Base-by-base conservation (phyloP, 78 protist genomes). In the Tieghemostelium lacteum region DNA sequence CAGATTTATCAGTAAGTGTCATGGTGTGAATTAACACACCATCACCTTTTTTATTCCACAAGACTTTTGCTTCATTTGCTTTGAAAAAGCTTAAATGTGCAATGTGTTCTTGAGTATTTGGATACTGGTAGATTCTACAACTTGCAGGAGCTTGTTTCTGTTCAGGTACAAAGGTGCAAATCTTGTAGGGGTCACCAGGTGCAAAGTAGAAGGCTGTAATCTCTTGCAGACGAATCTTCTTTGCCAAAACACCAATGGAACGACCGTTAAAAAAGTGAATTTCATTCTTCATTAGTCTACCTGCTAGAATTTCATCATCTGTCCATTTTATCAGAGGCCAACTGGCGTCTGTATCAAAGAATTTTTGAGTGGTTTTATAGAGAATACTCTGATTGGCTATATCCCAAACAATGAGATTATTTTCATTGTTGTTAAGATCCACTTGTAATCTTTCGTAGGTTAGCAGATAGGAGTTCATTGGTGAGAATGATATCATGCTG, bases 281-380 rank as follows among this genome's bases (percentile, higher is more conserved):
- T 26, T 83, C 91, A 17, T 69, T 69, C 22, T 37, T 7, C 1
- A 60, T 37, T 33, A 83, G 24, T 57, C 63, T 73, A 45, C 91
- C 91, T 2, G 91, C 91, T 3, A 83, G 29, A 20, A 69, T 62
- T n/a, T 83, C 91, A 54, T 83, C 91, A 50, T 83, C 91, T 24
- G 91, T 83, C 91, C 91, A 83, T 31, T 69, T 52, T 22, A 83
- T 69, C 34, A 83, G 71, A 40, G 91, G 91, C 91, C 91, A 83
- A 24, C 37, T 52, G 6, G 10, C 10, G 42, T 83, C 91, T 34
- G 49, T 45, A 4, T 66, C 58, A 31, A 66, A 66, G 36, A 69
- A 52, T 16, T 60, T 66, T 42, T 83, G 91, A 19, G 80, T 33
- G 5, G 78, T 45, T 33, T 33, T 50, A 31, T 69, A 69, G 49